Evolutionary conservation across 176 grass and related monocot genomes (phyloP), one percentile per base, ranked within the genome.

Genomic region (Dactylis glomerata): DNA sequence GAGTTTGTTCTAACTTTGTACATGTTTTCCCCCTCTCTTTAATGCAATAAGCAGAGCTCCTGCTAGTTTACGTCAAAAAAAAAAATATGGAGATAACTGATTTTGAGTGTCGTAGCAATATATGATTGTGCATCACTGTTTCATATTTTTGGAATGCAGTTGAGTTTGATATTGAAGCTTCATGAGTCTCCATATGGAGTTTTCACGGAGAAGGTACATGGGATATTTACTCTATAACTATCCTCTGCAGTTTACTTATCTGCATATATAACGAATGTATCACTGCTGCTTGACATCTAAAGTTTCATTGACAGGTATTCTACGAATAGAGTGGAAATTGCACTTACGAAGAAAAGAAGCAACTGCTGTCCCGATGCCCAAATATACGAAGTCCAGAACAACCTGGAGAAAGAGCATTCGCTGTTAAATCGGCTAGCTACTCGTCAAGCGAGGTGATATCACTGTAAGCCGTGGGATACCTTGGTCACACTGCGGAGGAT

Each of bases 331-430:
- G 27, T 64, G 31, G 20, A 49, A 40, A 50, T 12, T 77, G 2
- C 59, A 89, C 92, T 92, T 95, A 94, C 90, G 92, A n/a, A 94
- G 90, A 26, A 87, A 90, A 20, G 90, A 86, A 59, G 90, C 85
- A 28, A 88, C 65, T 36, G 86, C 52, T 20, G 82, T 83, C 80
- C 87, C 92, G 27, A 90, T 87, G 66, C 71, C 92, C 80, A 94
- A 27, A 80, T 94, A 94, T 51, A 94, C 41, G 75, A 90, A 94
- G n/a, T 92, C 76, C 32, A 92, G 20, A 38, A 88, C 69, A 71
- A 85, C 72, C 90, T 94, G 82, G 24, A 81, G 47, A 83, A 72
- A 76, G 42, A 22, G 58, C 20, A 56, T 36, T 33, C 50, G 61
- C 31, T 2, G 31, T 76, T 54, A 76, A 32, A 32, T 32, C 22